Evolutionary conservation across 1,284 basidiomycete genomes (phyloP).

Genomic region (Ustilago curta): DNA sequence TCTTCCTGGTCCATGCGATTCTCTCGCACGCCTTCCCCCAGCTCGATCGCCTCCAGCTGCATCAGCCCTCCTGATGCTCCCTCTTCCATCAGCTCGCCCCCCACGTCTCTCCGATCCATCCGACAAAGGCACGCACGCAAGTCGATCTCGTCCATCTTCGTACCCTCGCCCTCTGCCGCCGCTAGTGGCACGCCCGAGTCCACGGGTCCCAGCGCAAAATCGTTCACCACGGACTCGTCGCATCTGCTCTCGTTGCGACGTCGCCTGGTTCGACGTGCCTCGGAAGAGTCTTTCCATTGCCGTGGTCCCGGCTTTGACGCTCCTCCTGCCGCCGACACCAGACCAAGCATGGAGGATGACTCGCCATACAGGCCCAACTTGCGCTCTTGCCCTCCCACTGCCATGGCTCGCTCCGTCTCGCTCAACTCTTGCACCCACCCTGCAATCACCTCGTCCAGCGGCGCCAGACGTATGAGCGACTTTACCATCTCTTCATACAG

Average conservation of each 20-base stretch:
- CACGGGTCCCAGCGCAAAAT: not conserved
- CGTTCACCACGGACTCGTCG: not conserved
- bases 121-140: slow-evolving; percentile 36
- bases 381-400: slow-evolving; percentile 4
- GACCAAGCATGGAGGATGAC: slow-evolving; percentile 6
- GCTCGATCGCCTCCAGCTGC: not conserved
- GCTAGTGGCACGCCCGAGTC: not conserved
- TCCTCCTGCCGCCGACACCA: slow-evolving; percentile 23
- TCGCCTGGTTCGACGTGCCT: slow-evolving; percentile 16
- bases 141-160: slow-evolving; percentile 24
- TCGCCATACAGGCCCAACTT: not conserved
- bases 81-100: not conserved
- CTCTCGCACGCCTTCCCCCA: slow-evolving; percentile 12
- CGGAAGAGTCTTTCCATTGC: slow-evolving; percentile 39
- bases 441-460: slow-evolving; percentile 1
- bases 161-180: not conserved
- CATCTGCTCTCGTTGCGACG: slow-evolving; percentile 4
- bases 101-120: slow-evolving; percentile 33
- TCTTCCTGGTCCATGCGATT: slow-evolving; percentile 18
- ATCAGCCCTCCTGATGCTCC: slow-evolving; percentile 2
- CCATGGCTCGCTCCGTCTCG: slow-evolving; percentile 16
- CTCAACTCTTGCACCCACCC: slow-evolving; percentile 10
- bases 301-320: slow-evolving; percentile 29
- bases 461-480: slow-evolving; percentile 25
- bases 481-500: slow-evolving; percentile 23